Evolutionary conservation across 257 asterid genomes (phyloP).

Genomic region (Catharanthus roseus): DNA sequence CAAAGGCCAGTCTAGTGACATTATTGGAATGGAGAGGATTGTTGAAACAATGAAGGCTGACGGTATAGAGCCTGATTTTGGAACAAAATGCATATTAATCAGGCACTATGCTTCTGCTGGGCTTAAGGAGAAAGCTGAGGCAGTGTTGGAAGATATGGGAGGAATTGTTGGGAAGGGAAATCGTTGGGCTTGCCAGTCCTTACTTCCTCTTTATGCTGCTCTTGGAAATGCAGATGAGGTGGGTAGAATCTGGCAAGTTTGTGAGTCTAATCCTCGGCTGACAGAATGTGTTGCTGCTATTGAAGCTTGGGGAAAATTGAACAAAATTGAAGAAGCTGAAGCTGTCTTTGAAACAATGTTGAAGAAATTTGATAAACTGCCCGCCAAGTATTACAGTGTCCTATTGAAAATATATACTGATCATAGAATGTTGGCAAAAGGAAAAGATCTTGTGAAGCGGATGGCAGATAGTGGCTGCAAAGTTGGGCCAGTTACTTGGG

Average conservation of each 20-base stretch:
- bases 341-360: constrained; percentile 42
- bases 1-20: constrained; percentile 56
- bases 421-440: constrained; percentile 52
- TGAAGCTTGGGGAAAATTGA: constrained; percentile 69
- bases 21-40: constrained; percentile 61
- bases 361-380: constrained; percentile 28
- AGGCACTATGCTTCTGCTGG: constrained; percentile 44
- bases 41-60: constrained; percentile 62
- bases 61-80: constrained; percentile 40
- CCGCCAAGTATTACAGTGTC: constrained; percentile 34
- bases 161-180: constrained; percentile 35
- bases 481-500: constrained; percentile 59
- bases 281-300: constrained; percentile 49
- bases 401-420: constrained; percentile 54
- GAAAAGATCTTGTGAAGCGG: constrained; percentile 64
- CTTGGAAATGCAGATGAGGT: constrained; percentile 61
- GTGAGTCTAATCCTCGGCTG: constrained; percentile 43
- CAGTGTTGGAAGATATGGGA: constrained; percentile 59
- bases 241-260: constrained; percentile 55
- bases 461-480: constrained; percentile 35
- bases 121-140: constrained; percentile 55
- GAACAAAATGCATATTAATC: constrained; percentile 32
- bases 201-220: constrained; percentile 69
- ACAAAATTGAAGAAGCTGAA: constrained; percentile 60
- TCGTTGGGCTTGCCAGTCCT: constrained; percentile 35